A percentile compares a stretch with the other conserved stretches of the same genome.
These are phyloP conservation scores for Leishmania braziliensis DNA, from an alignment of 208 protist genomes.

Conservation along the genomic window DNA sequence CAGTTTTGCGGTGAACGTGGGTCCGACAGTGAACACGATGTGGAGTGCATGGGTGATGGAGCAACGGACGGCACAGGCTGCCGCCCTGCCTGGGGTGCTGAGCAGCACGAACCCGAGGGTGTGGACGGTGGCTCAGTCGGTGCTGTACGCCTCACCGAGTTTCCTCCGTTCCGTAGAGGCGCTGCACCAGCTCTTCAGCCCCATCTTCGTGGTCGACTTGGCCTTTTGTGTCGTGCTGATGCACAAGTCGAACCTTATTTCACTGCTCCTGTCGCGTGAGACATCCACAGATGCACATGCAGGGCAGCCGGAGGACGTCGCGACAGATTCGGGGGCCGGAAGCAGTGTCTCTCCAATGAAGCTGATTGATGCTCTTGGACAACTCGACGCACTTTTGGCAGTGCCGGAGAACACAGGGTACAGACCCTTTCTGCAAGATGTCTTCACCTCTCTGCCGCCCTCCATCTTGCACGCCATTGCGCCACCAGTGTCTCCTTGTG, in stretches of 20 bases:
- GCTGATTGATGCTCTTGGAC: slow-evolving; percentile 20
- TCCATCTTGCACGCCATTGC: slow-evolving; percentile 18
- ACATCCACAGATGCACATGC: not conserved
- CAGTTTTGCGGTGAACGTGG: slow-evolving; percentile 10
- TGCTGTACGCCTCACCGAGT: slow-evolving; percentile 50
- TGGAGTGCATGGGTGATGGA: slow-evolving; percentile 24
- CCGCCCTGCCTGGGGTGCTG: slow-evolving; percentile 26
- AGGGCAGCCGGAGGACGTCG: not conserved
- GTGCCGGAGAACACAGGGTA: slow-evolving; percentile 52
- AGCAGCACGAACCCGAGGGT: slow-evolving; percentile 33
- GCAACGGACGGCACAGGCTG: slow-evolving; percentile 19
- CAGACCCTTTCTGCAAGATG: slow-evolving; percentile 54
- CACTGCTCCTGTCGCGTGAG: slow-evolving; percentile 20
- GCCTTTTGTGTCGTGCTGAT: slow-evolving; percentile 61
- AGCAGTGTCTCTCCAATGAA: not conserved
- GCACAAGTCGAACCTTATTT: slow-evolving; percentile 46
- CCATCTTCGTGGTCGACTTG: slow-evolving; percentile 32
- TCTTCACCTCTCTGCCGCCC: slow-evolving; percentile 51
- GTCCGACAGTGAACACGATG: not conserved
- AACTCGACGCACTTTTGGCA: slow-evolving; percentile 35
- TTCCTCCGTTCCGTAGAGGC: slow-evolving; percentile 34
- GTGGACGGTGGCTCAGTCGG: slow-evolving; percentile 69
- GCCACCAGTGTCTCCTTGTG: not conserved
- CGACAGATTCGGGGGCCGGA: not conserved
- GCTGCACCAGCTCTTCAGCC: slow-evolving; percentile 39